Evolutionary conservation across 306 rosid genomes (phyloP), one percentile per base, ranked within the genome.

Genomic region (Heteromeles arbutifolia): DNA sequence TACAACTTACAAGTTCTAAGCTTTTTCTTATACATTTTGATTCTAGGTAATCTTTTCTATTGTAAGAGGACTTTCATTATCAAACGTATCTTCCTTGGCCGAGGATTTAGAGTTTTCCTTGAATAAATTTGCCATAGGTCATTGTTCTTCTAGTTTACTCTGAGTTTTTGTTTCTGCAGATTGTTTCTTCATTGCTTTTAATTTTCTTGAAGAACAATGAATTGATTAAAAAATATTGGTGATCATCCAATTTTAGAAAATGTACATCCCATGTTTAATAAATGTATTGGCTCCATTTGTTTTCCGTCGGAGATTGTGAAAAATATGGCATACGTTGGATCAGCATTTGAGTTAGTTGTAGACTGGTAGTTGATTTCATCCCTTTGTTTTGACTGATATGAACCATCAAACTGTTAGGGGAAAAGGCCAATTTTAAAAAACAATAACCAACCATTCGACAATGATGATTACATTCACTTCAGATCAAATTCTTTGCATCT

Each of bases 291-390:
- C 24, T 70, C 58, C 80, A 52, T 63, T 65, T 44, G 41, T 68
- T 21, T 73, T 37, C 41, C 29, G 4, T 44, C 31, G 34, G 72
- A 71, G 73, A 68, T 66, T 70, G 72, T 65, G 31, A 64, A 69
- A 48, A 13, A 48, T 59, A 9, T 48, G 67, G 59, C 44, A 52
- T 70, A 32, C 25, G 25, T 63, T 59, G 54, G 80, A 81, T 73
- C 22, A 24, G 57, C 59, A 57, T 50, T 61, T 77, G 72, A 65
- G 77, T 82, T 81, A 58, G 82, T 75, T 83, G 85, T 75, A 57
- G 87, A 83, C 67, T 74, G 83, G 80, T 84, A 73, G 84, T 76
- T 79, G 67, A 39, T 70, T 43, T 70, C 43, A 53, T 61, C 56
- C 26, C 18, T 37, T 25, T 44, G 39, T 52, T 58, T 37, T 41